Percentiles rank a stretch among this genome's conserved stretches.
Evolutionary conservation across 2,329 filamentous ascomycete genomes (phyloP).

Genomic region (Aureobasidium lini): DNA sequence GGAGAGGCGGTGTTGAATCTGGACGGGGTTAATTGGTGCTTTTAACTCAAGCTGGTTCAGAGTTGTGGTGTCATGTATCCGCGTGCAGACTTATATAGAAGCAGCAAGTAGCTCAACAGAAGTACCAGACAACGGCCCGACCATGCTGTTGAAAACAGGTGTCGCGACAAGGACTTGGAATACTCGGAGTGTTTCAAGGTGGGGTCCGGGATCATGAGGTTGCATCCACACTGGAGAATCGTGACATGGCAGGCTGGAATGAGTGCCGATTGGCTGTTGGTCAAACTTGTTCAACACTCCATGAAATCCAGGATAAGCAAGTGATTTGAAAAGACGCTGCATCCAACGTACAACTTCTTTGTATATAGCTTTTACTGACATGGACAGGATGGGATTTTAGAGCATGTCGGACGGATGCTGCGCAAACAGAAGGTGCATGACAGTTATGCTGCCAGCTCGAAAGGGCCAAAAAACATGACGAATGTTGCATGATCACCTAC

Average conservation of each 20-base stretch:
- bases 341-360: not conserved
- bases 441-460: constrained; percentile 11
- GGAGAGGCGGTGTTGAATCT: constrained; percentile 7
- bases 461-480: constrained; percentile 3
- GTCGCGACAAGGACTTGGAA: constrained; percentile 6
- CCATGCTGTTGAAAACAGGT: constrained; percentile 4
- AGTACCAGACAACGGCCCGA: constrained; percentile 5
- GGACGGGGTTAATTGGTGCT: constrained; percentile 6
- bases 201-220: constrained; percentile 12
- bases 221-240: not conserved
- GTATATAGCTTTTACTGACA: constrained; percentile 9
- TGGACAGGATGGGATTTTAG: not conserved
- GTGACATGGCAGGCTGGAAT: constrained; percentile 6
- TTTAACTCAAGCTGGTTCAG: not conserved
- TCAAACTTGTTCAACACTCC: constrained; percentile 11
- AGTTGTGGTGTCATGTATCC: not conserved
- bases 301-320: constrained; percentile 5
- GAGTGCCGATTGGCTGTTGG: constrained; percentile 3
- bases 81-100: constrained; percentile 2
- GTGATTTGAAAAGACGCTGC: constrained; percentile 8
- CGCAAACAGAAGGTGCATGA: constrained; percentile 9
- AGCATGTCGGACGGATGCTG: constrained; percentile 3
- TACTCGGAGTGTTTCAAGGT: constrained; percentile 11
- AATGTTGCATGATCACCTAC: not conserved
- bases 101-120: constrained; percentile 6